phyloP scores from a whole-genome alignment of 116 monocot species.

The Dioscorea cayenensis region DNA sequence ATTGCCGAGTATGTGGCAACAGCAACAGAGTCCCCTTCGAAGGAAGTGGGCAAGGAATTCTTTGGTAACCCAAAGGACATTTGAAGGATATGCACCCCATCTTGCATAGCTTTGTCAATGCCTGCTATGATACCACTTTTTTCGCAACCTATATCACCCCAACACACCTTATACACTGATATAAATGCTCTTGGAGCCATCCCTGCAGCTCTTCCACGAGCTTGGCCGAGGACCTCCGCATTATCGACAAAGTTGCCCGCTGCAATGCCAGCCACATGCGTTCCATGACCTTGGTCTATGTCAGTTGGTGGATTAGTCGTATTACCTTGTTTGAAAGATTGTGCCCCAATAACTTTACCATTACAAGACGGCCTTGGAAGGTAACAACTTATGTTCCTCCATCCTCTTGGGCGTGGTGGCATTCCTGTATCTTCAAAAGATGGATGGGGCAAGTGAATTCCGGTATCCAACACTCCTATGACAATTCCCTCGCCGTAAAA shows the following conservation, averaged over 20 bases:
- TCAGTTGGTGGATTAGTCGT: not conserved
- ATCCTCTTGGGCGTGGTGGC: not conserved
- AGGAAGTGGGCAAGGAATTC: not conserved
- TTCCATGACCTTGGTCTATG: not conserved
- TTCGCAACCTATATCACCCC: not conserved
- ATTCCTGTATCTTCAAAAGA: not conserved
- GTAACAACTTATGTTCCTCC: not conserved
- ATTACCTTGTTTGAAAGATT: not conserved
- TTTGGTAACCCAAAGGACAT: not conserved
- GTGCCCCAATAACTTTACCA: not conserved
- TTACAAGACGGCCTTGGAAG: not conserved
- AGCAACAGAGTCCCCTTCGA: not conserved
- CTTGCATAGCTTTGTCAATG: not conserved
- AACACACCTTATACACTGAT: not conserved
- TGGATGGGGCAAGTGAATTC: not conserved
- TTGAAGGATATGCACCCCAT: not conserved
- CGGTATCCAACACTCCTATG: not conserved
- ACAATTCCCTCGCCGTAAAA: not conserved
- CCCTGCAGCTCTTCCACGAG: not conserved
- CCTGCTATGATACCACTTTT: not conserved
- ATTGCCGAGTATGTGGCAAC: not conserved
- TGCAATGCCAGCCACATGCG: not conserved
- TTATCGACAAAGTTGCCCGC: not conserved
- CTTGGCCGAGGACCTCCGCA: not conserved
- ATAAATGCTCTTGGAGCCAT: not conserved